Conservation (phyloP, 2,329 filamentous ascomycete genomes). For the Achaetomium macrosporum region DNA sequence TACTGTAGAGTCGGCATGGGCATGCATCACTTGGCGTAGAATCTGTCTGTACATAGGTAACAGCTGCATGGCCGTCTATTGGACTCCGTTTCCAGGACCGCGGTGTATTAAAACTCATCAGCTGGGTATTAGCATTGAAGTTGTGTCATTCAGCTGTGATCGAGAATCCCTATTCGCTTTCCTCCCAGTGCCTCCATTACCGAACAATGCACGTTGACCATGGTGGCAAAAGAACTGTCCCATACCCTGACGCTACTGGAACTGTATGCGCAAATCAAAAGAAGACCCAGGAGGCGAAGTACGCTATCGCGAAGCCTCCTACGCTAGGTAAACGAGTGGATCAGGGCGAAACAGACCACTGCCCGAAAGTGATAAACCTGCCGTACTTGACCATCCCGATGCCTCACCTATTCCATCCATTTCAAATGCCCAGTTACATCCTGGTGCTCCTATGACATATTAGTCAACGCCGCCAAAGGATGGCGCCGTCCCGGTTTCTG, state of each 20-base stretch:
- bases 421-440: no score
- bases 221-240: neutral
- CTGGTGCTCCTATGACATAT: neutral
- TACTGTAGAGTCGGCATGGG: slow-evolving; percentile 18
- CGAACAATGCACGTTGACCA: neutral
- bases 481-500: neutral
- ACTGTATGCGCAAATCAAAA: neutral
- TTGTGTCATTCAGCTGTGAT: slow-evolving; percentile 1
- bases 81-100: no score
- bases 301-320: neutral
- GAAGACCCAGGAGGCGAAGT: neutral
- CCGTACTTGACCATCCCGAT: no score
- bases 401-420: no score
- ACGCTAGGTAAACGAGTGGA: no score
- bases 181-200: slow-evolving; percentile 6
- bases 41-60: slow-evolving; percentile 9
- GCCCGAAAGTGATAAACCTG: no score
- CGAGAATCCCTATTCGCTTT: slow-evolving; percentile 8
- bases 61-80: no score
- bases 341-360: no score
- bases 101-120: neutral
- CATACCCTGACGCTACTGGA: neutral
- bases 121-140: neutral
- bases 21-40: slow-evolving; percentile 19
- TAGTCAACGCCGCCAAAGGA: neutral